Evolutionary conservation across 345 rosid species (phyloP), one percentile per base, ranked within the genome.

Genomic region (Moringa oleifera): DNA sequence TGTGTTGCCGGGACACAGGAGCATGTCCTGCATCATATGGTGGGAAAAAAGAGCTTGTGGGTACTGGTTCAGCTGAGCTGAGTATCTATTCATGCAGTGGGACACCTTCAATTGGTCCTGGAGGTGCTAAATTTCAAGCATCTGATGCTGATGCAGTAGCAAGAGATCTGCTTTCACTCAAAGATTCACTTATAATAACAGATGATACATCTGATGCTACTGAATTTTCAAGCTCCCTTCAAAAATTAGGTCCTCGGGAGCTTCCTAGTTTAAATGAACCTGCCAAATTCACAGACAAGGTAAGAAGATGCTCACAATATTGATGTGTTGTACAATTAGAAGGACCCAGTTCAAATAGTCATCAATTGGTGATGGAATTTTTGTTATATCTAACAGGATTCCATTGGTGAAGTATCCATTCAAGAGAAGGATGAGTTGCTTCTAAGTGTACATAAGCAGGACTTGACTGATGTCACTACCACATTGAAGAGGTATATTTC

Each of bases 1-100:
- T 76, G 63, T 77, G 79, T 67, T 83, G 87, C 70, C 67, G 62
- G 66, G 74, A 78, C 70, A 75, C 84, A 5, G 67, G 79, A 11
- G 74, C 78, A 17, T 83, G 84, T 63, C 63, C 73, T 70, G 66
- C 77, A 51, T 70, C 65, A 53, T 55, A 65, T 46, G 63, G 64
- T 47, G 68, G 63, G 37, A 33, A 33, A 11, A 11, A 33, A 23
- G 47, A 60, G 23, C 28, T 50, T 53, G 49, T 63, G 23, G 37
- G n/a, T 51, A 53, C 47, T 75, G 51, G 33, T 57, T 71, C 70
- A 55, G 54, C 65, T 60, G 31, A 16, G 20, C 13, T 46, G 12
- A 55, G n/a, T 63, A 67, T n/a, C 23, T 25, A 50, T 60, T 70
- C 63, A 50, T 58, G 63, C 36, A 63, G 65, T 47, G 68, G 63